Evolutionary conservation across 257 asterid species (phyloP), one percentile per base, ranked within the genome.

Genomic region (Solanum chilense): DNA sequence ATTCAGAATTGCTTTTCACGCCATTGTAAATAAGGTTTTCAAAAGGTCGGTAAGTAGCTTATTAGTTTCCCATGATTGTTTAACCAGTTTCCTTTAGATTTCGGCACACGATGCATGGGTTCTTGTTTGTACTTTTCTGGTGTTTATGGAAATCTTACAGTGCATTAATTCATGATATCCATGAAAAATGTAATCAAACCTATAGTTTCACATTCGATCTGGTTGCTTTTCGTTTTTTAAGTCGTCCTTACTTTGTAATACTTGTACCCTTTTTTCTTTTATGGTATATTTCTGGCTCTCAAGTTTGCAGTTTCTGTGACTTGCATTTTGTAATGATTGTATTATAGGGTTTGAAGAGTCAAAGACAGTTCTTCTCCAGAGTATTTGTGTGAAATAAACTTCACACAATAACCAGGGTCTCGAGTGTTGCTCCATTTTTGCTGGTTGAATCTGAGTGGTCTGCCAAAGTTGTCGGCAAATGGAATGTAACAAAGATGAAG

Each of bases 401-500:
- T 47, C 78, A 49, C 15, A n/a, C 81, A 12, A 16, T 41, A 35
- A 45, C 31, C 44, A 29, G 69, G 37, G 64, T n/a, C 9, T 25
- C 37, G 2, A 12, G 75, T 77, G 31, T 74, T 77, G 85, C 29
- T 74, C 9, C 83, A 49, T 37, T 27, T 33, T 18, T 33, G 64
- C 83, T 15, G 42, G 76, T 33, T 37, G 27, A 76, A 44, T 83
- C 31, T 16, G 84, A 60, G 39, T 35, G 3, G 75, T 15, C 66
- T 86, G 69, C 45, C 66, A 16, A 66, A 42, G 84, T 49, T 13
- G 58, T 70, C 33, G 64, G n/a, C 86, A 45, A 83, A 94, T 95
- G 98, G 97, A 93, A 31, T 90, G 94, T 86, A 93, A 93, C 45
- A 93, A 90, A 88, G 97, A 91, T 25, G 96, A 91, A 58, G 98